phyloP scores from a whole-genome alignment of 1,284 basidiomycete genomes.

The Cerrena zonata region DNA sequence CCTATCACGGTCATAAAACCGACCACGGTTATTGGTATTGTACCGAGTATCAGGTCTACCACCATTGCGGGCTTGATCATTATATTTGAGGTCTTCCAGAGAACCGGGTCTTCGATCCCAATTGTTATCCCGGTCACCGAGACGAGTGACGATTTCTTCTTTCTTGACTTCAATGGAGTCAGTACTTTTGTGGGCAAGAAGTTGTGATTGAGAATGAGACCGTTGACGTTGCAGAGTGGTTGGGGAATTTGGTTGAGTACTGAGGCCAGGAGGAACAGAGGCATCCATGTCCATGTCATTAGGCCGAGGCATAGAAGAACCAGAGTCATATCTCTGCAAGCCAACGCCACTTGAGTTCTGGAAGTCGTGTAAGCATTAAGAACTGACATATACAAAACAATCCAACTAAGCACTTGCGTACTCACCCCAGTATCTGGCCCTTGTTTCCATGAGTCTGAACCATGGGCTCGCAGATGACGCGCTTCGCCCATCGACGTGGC shows the following conservation, averaged over 20 bases:
- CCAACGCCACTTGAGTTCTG: slow-evolving; percentile 4
- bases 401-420: slow-evolving; percentile 10
- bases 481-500: neutral
- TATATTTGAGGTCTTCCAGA: slow-evolving; percentile 17
- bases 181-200: slow-evolving; percentile 10
- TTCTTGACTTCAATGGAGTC: slow-evolving; percentile 14
- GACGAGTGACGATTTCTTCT: slow-evolving; percentile 16
- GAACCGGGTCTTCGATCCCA: slow-evolving; percentile 18
- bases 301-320: slow-evolving; percentile 1
- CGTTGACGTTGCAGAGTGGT: slow-evolving; percentile 1
- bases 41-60: slow-evolving; percentile 13
- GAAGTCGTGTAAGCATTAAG: neutral
- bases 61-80: slow-evolving; percentile 10
- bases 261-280: slow-evolving; percentile 5
- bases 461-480: slow-evolving; percentile 7
- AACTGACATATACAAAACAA: slow-evolving; percentile 14
- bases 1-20: slow-evolving; percentile 17
- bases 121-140: slow-evolving; percentile 11
- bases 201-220: neutral
- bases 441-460: slow-evolving; percentile 9
- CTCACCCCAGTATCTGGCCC: neutral
- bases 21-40: slow-evolving; percentile 3
- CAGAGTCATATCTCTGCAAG: slow-evolving; percentile 4
- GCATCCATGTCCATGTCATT: slow-evolving; percentile 12
- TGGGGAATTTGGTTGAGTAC: slow-evolving; percentile 1